Conservation (phyloP, 2,329 filamentous ascomycete genomes). For the Bipolaris victoriae region DNA sequence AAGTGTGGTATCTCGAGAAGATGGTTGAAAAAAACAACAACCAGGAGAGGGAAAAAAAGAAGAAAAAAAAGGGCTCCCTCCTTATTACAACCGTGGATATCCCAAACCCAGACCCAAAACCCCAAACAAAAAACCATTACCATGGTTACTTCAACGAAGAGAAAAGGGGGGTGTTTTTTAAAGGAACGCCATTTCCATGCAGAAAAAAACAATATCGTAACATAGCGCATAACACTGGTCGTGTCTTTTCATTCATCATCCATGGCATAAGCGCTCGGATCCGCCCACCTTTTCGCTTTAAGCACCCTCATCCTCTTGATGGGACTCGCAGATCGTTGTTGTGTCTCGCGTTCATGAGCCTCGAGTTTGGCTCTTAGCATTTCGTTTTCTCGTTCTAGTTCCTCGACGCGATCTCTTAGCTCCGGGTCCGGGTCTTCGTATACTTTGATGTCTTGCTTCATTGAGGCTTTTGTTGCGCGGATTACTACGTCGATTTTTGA, state of each 20-base stretch:
- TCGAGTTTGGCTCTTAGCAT: slow-evolving; percentile 48
- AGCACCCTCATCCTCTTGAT: slow-evolving; percentile 58
- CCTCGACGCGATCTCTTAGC: slow-evolving; percentile 46
- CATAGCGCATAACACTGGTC: slow-evolving; percentile 2
- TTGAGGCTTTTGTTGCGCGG: slow-evolving; percentile 56
- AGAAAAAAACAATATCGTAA: slow-evolving; percentile 1
- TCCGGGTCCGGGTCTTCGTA: slow-evolving; percentile 52
- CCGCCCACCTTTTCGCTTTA: slow-evolving; percentile 57
- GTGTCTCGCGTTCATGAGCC: slow-evolving; percentile 49
- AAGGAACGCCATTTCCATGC: slow-evolving; percentile 8
- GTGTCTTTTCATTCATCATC: slow-evolving; percentile 28
- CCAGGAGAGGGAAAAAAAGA: background rate
- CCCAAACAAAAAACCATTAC: background rate
- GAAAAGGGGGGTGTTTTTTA: background rate
- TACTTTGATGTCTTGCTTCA: slow-evolving; percentile 49
- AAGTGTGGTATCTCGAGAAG: slow-evolving; percentile 16
- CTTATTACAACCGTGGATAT: background rate
- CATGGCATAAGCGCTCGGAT: slow-evolving; percentile 32
- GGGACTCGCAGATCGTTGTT: slow-evolving; percentile 49
- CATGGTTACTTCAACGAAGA: background rate
- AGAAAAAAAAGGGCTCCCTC: background rate
- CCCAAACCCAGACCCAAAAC: background rate
- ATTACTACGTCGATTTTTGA: slow-evolving; percentile 80
- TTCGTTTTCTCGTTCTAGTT: slow-evolving; percentile 55
- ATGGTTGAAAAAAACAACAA: background rate